phyloP scores from a whole-genome alignment of 345 rosid genomes.

The Boechera retrofracta region DNA sequence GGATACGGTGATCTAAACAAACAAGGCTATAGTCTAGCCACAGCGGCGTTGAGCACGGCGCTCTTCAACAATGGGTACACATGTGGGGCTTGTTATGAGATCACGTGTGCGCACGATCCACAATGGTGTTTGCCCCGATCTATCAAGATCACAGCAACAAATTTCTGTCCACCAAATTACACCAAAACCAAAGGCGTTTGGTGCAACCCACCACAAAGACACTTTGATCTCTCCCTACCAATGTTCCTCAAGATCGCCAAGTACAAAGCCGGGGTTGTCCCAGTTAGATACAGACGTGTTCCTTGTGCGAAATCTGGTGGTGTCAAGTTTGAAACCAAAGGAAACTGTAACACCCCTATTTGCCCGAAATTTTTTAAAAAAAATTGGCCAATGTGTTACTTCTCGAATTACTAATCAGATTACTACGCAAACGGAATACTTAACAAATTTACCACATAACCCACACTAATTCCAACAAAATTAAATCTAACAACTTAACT shows the following conservation, averaged over 20 bases:
- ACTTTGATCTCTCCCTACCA: not conserved
- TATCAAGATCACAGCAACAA: not conserved
- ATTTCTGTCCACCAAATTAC: not conserved
- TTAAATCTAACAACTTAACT: too few species aligned
- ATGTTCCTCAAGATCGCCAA: not conserved
- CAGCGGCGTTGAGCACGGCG: not conserved
- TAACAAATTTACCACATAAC: too few species aligned
- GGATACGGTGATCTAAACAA: not conserved
- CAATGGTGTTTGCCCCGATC: conserved; percentile 1
- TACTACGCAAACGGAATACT: too few species aligned
- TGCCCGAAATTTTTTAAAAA: too few species aligned
- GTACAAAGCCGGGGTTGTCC: not conserved
- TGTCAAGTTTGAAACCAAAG: not conserved
- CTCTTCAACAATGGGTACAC: not conserved
- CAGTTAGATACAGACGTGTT: not conserved
- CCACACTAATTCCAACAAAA: too few species aligned
- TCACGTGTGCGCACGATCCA: not conserved
- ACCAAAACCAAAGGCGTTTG: not conserved
- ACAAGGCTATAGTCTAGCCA: not conserved
- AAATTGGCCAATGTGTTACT: too few species aligned
- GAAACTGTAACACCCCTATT: too few species aligned
- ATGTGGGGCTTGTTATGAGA: not conserved
- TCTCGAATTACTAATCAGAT: too few species aligned
- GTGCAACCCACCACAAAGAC: not conserved
- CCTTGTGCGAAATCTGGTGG: not conserved